These are phyloP conservation scores for Globisporangium nunn DNA, from an alignment of 352 stramenopile genomes.

Conservation along the genomic window DNA sequence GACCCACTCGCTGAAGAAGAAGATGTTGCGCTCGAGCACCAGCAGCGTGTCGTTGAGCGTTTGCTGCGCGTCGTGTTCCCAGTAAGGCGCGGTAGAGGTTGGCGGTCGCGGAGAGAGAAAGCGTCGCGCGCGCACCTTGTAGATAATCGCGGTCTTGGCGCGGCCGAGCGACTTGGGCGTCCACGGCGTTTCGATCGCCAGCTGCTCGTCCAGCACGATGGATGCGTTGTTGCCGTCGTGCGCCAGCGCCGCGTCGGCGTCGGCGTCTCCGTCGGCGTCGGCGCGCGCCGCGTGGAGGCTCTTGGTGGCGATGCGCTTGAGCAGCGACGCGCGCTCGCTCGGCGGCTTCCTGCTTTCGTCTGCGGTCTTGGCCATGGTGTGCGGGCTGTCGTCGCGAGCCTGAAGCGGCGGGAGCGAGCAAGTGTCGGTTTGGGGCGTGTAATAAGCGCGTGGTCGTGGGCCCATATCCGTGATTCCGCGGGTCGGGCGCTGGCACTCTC, in stretches of 20 bases:
- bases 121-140: constrained; percentile 40
- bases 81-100: too few species aligned
- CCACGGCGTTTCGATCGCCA: constrained; percentile 53
- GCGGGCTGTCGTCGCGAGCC: too few species aligned
- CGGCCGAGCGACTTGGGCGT: constrained; percentile 79
- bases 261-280: neutral
- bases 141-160: constrained; percentile 81
- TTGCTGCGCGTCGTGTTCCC: constrained; percentile 33
- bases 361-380: neutral
- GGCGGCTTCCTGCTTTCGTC: neutral
- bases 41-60: constrained; percentile 81
- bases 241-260: constrained; percentile 20
- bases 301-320: constrained; percentile 31
- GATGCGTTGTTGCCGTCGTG: constrained; percentile 81
- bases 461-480: too few species aligned
- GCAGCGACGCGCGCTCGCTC: constrained; percentile 18
- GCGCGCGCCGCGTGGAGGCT: constrained; percentile 7
- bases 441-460: too few species aligned
- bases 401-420: neutral
- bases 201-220: constrained; percentile 52
- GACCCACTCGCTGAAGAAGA: constrained; percentile 78
- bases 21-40: constrained; percentile 75
- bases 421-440: too few species aligned
- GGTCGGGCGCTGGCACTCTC: too few species aligned
- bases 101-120: too few species aligned